phyloP scores from a whole-genome alignment of 192 early-diverging fungal genomes.

The Dissophora globulifera region DNA sequence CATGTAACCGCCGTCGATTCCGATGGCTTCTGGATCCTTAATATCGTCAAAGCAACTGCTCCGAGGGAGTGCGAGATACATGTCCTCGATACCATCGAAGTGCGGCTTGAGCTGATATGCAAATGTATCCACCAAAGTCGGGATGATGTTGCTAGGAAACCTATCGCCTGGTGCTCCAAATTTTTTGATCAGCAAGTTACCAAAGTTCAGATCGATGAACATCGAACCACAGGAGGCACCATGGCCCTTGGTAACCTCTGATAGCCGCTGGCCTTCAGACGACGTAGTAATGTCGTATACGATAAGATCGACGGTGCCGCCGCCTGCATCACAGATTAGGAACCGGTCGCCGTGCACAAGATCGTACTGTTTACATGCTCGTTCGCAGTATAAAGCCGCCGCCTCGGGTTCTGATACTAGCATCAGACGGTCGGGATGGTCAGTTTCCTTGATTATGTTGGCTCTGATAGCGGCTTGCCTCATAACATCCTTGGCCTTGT shows the following conservation, averaged over 20 bases:
- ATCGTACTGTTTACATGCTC: constrained; percentile 49
- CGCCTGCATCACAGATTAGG: constrained; percentile 38
- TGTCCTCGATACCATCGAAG: constrained; percentile 2
- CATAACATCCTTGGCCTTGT: constrained; percentile 51
- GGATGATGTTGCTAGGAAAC: constrained; percentile 24
- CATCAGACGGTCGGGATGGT: constrained; percentile 48
- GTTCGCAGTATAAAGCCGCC: constrained; percentile 56
- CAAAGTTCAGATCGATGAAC: constrained; percentile 55
- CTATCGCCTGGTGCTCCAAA: constrained; percentile 25
- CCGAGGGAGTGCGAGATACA: too few relatives aligned
- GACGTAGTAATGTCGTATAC: constrained; percentile 50
- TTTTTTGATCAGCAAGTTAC: constrained; percentile 31
- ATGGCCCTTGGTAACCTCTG: constrained; percentile 56
- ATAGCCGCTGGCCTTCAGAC: constrained; percentile 21
- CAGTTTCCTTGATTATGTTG: constrained; percentile 24
- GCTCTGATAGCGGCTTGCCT: constrained; percentile 47
- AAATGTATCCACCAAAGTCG: constrained; percentile 9
- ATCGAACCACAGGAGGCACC: constrained; percentile 57
- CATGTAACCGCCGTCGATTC: constrained; percentile 23
- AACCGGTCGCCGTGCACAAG: constrained; percentile 35
- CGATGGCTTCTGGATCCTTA: constrained; percentile 7
- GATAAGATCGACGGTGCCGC: constrained; percentile 43
- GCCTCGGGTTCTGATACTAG: constrained; percentile 58
- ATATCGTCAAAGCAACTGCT: too few relatives aligned
- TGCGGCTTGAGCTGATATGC: constrained; percentile 29